A percentile compares a stretch with the other conserved stretches of the same genome.
These are phyloP conservation scores for Lathyrus sativus DNA, from an alignment of 306 rosid genomes.

Conservation along the genomic window DNA sequence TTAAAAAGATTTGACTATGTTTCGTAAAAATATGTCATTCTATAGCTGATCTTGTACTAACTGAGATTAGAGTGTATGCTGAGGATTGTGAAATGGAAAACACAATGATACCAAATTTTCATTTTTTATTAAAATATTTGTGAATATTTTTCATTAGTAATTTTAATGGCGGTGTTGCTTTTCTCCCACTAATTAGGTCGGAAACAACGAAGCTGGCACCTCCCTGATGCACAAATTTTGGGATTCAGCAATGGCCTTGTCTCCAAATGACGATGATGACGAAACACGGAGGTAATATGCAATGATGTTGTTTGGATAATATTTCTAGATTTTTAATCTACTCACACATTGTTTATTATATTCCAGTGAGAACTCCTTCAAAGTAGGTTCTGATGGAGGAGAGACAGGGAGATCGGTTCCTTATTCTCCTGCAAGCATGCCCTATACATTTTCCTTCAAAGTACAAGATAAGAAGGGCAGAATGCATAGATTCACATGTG, in stretches of 20 bases:
- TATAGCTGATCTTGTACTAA: constrained; percentile 5
- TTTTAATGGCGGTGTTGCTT: constrained; percentile 22
- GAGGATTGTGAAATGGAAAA: constrained; percentile 24
- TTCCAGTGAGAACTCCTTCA: constrained; percentile 79
- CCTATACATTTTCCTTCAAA: constrained; percentile 75
- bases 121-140: neutral
- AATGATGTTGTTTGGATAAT: constrained; percentile 14
- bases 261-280: constrained; percentile 75
- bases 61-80: neutral
- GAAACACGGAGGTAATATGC: constrained; percentile 72
- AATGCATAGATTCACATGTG: constrained; percentile 89
- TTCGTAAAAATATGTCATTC: neutral
- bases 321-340: constrained; percentile 22
- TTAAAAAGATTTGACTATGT: neutral
- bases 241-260: constrained; percentile 94
- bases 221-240: constrained; percentile 93
- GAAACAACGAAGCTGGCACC: constrained; percentile 76
- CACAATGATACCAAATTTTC: neutral
- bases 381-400: constrained; percentile 82
- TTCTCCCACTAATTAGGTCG: constrained; percentile 59
- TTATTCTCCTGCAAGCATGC: constrained; percentile 48
- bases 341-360: constrained; percentile 38
- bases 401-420: constrained; percentile 68
- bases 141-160: neutral
- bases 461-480: constrained; percentile 86